These are phyloP conservation scores for Salvia miltiorrhiza DNA, from an alignment of 257 asterid species.

Conservation along the genomic window DNA sequence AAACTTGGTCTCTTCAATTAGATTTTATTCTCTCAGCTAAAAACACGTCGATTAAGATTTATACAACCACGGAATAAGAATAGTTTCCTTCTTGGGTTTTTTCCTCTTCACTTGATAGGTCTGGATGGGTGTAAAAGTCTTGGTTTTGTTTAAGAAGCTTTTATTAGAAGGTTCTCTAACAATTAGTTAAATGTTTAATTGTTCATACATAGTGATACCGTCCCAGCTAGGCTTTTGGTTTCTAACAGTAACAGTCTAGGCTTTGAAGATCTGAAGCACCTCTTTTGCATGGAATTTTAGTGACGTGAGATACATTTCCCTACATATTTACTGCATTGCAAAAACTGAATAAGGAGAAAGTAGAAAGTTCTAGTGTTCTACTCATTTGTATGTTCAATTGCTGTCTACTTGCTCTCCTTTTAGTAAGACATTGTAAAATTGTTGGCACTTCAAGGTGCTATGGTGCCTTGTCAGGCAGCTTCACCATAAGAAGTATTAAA, in stretches of 20 bases:
- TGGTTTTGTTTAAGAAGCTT: neutral
- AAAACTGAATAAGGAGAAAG: no score
- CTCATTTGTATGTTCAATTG: no score
- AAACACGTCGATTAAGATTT: constrained; percentile 9
- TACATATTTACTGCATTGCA: neutral
- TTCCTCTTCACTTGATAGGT: neutral
- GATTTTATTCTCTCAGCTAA: neutral
- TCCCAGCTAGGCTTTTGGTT: neutral
- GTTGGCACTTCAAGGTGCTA: no score
- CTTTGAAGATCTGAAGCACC: neutral
- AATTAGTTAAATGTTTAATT: neutral
- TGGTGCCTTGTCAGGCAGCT: no score
- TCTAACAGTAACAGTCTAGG: neutral
- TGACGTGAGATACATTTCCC: neutral
- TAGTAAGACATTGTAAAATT: no score
- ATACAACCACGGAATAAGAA: neutral
- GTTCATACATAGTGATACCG: neutral
- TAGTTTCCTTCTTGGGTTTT: neutral
- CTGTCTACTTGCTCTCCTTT: no score
- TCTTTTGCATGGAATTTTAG: neutral
- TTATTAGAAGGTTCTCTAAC: neutral
- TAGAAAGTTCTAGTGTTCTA: no score
- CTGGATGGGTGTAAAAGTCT: constrained; percentile 2
- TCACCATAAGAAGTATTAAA: no score
- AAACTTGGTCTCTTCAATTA: neutral